Conservation (phyloP, 805 yeast genomes). For the Ogataea neopini region DNA sequence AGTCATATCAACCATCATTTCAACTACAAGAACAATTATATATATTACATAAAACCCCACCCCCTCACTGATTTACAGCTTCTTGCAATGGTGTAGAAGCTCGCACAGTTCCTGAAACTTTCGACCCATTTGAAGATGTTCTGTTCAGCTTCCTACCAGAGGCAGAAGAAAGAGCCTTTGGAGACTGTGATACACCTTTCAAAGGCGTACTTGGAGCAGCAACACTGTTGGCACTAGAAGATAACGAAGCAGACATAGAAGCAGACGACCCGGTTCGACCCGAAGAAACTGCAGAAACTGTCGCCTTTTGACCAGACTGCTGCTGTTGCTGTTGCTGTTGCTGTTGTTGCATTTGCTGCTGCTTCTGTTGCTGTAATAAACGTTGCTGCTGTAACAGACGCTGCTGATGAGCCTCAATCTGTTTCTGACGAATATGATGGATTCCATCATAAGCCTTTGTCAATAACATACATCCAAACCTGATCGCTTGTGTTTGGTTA, state of each 20-base stretch:
- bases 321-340: slow-evolving; percentile 16
- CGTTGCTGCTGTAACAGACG: slow-evolving; percentile 32
- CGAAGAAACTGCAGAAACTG: background rate
- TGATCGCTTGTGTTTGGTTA: slow-evolving; percentile 81
- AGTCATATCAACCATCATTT: background rate
- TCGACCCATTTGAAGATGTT: slow-evolving; percentile 5
- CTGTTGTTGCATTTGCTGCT: slow-evolving; percentile 35
- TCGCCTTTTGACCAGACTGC: background rate
- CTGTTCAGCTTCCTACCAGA: slow-evolving; percentile 10
- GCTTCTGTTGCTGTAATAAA: slow-evolving; percentile 38
- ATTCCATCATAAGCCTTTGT: slow-evolving; percentile 86
- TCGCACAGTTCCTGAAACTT: slow-evolving; percentile 3
- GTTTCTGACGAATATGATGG: slow-evolving; percentile 68
- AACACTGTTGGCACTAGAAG: slow-evolving; percentile 6
- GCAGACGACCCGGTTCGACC: slow-evolving; percentile 1
- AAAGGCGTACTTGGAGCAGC: slow-evolving; percentile 5
- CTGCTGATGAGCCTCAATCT: slow-evolving; percentile 49
- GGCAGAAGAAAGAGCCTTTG: slow-evolving; percentile 5
- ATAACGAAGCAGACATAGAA: background rate
- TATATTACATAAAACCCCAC: slow-evolving; percentile 1
- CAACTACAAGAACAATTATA: slow-evolving; percentile 5
- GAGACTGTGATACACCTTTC: slow-evolving; percentile 10
- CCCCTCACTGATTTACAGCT: background rate
- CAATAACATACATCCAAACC: slow-evolving; percentile 89
- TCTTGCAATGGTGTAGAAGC: slow-evolving; percentile 1